A percentile compares a stretch with the other conserved stretches of the same genome.
These are phyloP conservation scores for Oryza coarctata DNA, from an alignment of 176 grass and related monocot genomes.

Conservation along the genomic window DNA sequence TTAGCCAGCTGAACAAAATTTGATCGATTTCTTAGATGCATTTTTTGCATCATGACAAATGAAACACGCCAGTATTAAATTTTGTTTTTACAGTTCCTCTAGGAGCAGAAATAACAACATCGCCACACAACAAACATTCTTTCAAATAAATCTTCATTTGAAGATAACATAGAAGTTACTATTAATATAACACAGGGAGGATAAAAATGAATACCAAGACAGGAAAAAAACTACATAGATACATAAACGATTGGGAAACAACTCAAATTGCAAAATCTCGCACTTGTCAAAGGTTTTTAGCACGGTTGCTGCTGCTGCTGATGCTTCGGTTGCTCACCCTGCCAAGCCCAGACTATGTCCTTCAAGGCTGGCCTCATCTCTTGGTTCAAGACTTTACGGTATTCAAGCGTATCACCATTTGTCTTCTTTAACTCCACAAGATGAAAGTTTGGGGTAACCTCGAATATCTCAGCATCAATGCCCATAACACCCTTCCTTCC, in stretches of 20 bases:
- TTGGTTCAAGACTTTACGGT: conserved; percentile 72
- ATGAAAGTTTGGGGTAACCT: conserved; percentile 85
- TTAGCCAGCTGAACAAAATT: neutral
- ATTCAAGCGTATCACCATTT: conserved; percentile 85
- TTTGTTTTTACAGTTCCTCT: neutral
- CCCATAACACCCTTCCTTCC: conserved; percentile 84
- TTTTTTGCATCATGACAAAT: neutral
- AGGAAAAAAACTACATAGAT: neutral
- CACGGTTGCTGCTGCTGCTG: conserved; percentile 27
- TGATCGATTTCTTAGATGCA: neutral
- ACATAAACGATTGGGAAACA: conserved; percentile 13
- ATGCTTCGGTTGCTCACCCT: conserved; percentile 62
- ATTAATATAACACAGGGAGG: neutral
- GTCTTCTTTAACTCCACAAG: conserved; percentile 88
- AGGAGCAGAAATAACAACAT: neutral
- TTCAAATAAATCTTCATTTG: conserved; percentile 13
- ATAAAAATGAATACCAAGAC: conserved; percentile 3
- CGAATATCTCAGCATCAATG: conserved; percentile 89
- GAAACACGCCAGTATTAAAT: neutral
- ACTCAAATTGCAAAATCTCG: neutral
- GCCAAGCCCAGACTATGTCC: conserved; percentile 98
- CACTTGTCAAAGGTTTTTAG: neutral
- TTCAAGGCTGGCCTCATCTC: conserved; percentile 77
- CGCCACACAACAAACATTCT: neutral
- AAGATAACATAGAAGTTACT: conserved; percentile 3